These are phyloP conservation scores for Gossypium australe DNA, from an alignment of 345 rosid genomes.

Conservation along the genomic window DNA sequence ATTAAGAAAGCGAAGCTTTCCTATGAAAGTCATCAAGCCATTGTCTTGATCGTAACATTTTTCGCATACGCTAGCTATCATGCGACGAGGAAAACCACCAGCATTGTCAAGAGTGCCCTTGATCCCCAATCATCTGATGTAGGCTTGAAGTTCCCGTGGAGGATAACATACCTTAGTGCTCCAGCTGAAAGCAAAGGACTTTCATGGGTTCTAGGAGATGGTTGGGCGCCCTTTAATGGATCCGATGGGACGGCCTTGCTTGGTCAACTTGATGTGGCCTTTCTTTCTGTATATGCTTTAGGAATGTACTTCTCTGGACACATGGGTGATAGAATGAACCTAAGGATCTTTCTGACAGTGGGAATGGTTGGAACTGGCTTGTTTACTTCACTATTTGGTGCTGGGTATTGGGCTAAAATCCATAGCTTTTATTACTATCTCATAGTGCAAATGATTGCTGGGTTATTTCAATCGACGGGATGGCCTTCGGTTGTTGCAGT, in stretches of 20 bases:
- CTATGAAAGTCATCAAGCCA: slow-evolving; percentile 55
- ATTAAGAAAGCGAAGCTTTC: slow-evolving; percentile 48
- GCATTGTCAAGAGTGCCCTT: slow-evolving; percentile 86
- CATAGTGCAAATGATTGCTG: slow-evolving; percentile 65
- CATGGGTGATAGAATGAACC: slow-evolving; percentile 79
- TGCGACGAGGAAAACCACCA: slow-evolving; percentile 79
- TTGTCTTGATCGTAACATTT: slow-evolving; percentile 82
- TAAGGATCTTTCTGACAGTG: slow-evolving; percentile 67
- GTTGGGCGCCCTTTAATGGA: slow-evolving; percentile 88
- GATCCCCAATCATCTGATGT: slow-evolving; percentile 55
- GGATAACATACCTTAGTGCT: slow-evolving; percentile 13
- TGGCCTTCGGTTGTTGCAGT: slow-evolving; percentile 99
- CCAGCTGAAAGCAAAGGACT: slow-evolving; percentile 26
- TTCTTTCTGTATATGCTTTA: slow-evolving; percentile 66
- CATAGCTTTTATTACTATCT: slow-evolving; percentile 73
- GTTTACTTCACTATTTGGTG: slow-evolving; percentile 75
- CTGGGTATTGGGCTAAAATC: slow-evolving; percentile 69
- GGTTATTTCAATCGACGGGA: slow-evolving; percentile 90
- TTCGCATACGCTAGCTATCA: slow-evolving; percentile 79
- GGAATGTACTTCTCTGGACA: slow-evolving; percentile 94
- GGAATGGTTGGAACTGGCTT: slow-evolving; percentile 93
- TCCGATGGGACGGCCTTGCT: slow-evolving; percentile 67
- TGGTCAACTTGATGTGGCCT: slow-evolving; percentile 85
- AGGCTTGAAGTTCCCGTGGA: slow-evolving; percentile 39
- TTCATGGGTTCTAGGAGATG: slow-evolving; percentile 39